Percentiles rank a stretch among this genome's conserved stretches.
phyloP scores from a whole-genome alignment of 345 rosid species.

The Hibiscus syriacus region DNA sequence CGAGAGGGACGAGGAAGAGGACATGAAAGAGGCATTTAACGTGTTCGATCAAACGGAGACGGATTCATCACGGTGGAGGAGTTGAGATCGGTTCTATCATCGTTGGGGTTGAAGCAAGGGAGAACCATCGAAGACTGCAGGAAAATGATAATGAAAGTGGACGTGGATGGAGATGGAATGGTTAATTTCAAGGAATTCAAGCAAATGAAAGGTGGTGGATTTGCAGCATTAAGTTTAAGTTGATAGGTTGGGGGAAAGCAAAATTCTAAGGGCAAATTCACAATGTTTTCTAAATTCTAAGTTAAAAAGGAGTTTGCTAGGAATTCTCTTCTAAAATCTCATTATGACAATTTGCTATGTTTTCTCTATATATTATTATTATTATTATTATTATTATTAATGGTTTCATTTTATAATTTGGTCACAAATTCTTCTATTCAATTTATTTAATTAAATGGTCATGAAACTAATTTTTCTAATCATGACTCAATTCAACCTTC shows the following conservation, averaged over 20 bases:
- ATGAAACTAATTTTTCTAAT: not conserved
- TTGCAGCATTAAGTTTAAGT: slow-evolving; percentile 58
- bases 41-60: slow-evolving; percentile 91
- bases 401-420: not conserved
- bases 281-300: no score
- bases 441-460: not conserved
- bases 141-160: slow-evolving; percentile 80
- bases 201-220: slow-evolving; percentile 86
- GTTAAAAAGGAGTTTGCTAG: no score
- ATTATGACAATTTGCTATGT: not conserved
- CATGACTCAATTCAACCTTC: not conserved
- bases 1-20: slow-evolving; percentile 47
- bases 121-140: slow-evolving; percentile 73
- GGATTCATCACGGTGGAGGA: slow-evolving; percentile 87
- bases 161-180: slow-evolving; percentile 94
- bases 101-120: slow-evolving; percentile 83
- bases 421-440: not conserved
- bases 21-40: slow-evolving; percentile 47
- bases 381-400: no score
- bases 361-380: not conserved
- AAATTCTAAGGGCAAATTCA: no score
- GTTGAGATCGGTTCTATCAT: slow-evolving; percentile 61
- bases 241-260: no score
- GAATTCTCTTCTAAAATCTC: not conserved
- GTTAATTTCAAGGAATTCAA: slow-evolving; percentile 70